Conservation (phyloP, 2,329 filamentous ascomycete genomes). For the Penicillium verrucosum region DNA sequence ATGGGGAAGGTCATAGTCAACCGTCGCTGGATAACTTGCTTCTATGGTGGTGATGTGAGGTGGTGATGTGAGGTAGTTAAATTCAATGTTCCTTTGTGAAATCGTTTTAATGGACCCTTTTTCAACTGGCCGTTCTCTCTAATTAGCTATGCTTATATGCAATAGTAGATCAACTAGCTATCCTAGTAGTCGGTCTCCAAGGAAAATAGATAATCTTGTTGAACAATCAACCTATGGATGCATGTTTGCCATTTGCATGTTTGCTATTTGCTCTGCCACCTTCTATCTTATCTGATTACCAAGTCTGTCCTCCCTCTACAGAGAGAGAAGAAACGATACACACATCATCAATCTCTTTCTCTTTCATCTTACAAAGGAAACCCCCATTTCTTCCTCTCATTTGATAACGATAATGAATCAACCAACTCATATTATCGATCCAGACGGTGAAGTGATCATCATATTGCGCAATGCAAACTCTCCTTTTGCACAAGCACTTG, state of each 20-base stretch:
- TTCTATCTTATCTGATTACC: background rate
- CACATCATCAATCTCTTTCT: background rate
- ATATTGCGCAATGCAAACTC: background rate
- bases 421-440: constrained; percentile 10
- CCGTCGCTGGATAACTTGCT: background rate
- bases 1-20: background rate
- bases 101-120: background rate
- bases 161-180: no score
- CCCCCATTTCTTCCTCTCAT: background rate
- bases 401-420: background rate
- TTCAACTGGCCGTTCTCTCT: background rate
- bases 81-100: background rate
- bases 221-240: no score
- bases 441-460: constrained; percentile 12
- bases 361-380: background rate
- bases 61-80: background rate
- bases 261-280: background rate
- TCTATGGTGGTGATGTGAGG: background rate
- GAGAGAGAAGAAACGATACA: no score
- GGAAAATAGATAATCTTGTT: no score
- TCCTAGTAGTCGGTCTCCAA: no score
- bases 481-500: background rate
- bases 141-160: no score
- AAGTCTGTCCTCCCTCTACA: background rate
- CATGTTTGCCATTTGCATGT: no score